A percentile compares a stretch with the other conserved stretches of the same genome.
These are phyloP conservation scores for Tinospora cordifolia DNA, from an alignment of 164 flowering plant genomes.

Conservation along the genomic window DNA sequence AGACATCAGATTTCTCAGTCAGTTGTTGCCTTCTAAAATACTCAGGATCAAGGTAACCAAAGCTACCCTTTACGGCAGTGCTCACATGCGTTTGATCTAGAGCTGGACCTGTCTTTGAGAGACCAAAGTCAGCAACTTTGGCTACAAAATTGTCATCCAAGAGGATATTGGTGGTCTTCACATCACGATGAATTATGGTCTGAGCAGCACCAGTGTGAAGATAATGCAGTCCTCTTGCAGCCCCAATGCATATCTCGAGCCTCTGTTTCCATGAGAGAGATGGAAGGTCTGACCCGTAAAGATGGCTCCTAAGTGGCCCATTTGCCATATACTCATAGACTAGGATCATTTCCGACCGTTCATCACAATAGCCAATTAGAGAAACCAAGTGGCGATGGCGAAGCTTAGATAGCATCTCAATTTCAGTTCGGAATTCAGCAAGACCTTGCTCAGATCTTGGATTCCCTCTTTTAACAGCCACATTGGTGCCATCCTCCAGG, in stretches of 20 bases:
- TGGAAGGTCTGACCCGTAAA: constrained; percentile 78
- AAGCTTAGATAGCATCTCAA: constrained; percentile 88
- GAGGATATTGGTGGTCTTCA: constrained; percentile 87
- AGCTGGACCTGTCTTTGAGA: constrained; percentile 84
- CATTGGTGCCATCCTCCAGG: constrained; percentile 68
- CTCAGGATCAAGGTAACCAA: constrained; percentile 93
- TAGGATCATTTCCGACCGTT: constrained; percentile 84
- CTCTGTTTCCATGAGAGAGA: constrained; percentile 83
- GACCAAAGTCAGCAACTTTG: constrained; percentile 94
- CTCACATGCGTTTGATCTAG: constrained; percentile 93
- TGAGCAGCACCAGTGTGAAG: constrained; percentile 94
- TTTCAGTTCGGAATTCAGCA: constrained; percentile 87
- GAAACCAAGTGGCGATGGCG: constrained; percentile 95
- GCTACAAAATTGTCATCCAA: constrained; percentile 85
- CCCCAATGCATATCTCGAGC: constrained; percentile 91
- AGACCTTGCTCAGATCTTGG: constrained; percentile 90
- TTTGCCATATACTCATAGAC: constrained; percentile 96
- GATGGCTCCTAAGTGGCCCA: constrained; percentile 88
- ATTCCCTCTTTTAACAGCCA: constrained; percentile 90
- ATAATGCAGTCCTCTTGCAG: constrained; percentile 91
- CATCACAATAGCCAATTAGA: constrained; percentile 90
- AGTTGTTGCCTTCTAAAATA: constrained; percentile 90
- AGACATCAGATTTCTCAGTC: constrained; percentile 89
- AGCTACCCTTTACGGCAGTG: constrained; percentile 92
- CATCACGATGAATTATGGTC: constrained; percentile 87